Evolutionary conservation across 106 monocot species (phyloP), one percentile per base, ranked within the genome.

Genomic region (Allium cepa): DNA sequence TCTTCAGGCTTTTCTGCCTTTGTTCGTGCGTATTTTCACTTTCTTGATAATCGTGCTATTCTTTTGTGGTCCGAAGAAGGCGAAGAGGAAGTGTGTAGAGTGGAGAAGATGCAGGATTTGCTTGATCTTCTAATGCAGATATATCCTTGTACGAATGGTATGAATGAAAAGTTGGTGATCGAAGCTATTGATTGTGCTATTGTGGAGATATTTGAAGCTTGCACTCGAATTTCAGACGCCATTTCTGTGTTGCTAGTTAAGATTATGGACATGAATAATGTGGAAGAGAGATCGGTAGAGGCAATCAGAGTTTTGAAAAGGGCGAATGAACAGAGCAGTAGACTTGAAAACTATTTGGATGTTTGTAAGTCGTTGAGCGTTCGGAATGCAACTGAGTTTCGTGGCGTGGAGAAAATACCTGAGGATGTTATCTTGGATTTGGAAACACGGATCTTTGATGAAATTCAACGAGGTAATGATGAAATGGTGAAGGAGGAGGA

Each of bases 181-280:
- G 94, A 94, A 69, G 87, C 94, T 4, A 87, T 90, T 90, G 80
- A 90, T 63, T 84, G 90, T 47, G 87, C 79, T 10, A 59, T 83
- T 26, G 78, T 90, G 67, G 94, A 94, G 78, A 80, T 90, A 53
- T 94, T 90, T 74, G 80, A 90, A 22, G 77, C 87, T 10, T 87
- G 90, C 76, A 82, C 86, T 82, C 45, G 73, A 46, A 82, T 94
- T 47, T 94, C 90, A 72, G 79, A 71, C 9, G 82, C 84, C 46
- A 36, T 36, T 36, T 36, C 36, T 36, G 79, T 94, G 14, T 79
- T 82, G 3, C 50, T 94, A 17, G 62, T 67, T 8, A 74, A 55
- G 15, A 48, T 82, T 22, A 59, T 82, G n/a, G 78, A 67, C 7
- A 57, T 75, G 13, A 16, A 45, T 9, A 15, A 10, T 26, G 50